Base-by-base conservation (phyloP, 257 asterid genomes). In the Oldenlandia corymbosa region DNA sequence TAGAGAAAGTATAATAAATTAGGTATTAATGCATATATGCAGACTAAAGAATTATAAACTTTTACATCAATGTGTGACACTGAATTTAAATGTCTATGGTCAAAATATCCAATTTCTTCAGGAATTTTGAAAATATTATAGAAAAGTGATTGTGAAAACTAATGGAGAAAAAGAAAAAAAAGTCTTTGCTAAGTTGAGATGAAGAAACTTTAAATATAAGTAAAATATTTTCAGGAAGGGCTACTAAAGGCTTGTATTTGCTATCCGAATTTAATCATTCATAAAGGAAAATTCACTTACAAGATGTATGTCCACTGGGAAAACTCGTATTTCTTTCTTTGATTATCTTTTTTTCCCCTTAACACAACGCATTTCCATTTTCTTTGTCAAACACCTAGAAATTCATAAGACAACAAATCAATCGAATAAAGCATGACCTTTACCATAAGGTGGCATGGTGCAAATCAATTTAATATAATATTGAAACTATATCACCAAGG, bases 261-360 rank as follows among this genome's bases (percentile, higher is more conserved):
- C 27, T 3, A 30, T 9, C 11, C 36, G 26, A n/a, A 65, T 17
- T 32, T n/a, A 12, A 42, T 11, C n/a, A 10, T 28, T 9, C 30
- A 61, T 41, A 7, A 30, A 18, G 46, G 32, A 20, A 36, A 6
- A n/a, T 52, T 13, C 26, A 65, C 83, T 51, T 66, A 84, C 91
- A 80, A 55, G 89, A 72, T 60, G 92, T 73, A 54, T 85, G 92
- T 5, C 88, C 88, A 46, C 87, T 83, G 0, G 93, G 89, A 52
- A 85, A 85, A 72, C 89, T 83, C 68, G 80, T 85, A 58, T 85
- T 78, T 46, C 93, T 89, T 78, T 78, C 88, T 67, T 72, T 80
- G 24, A 85, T 46, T 10, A 76, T 24, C 30, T 55, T 78, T 5
- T 56, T 57, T 37, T 76, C 72, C 55, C 93, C 93, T 16, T 67